Evolutionary conservation across 2,329 filamentous ascomycete genomes (phyloP).

Genomic region (Fusarium sp.): DNA sequence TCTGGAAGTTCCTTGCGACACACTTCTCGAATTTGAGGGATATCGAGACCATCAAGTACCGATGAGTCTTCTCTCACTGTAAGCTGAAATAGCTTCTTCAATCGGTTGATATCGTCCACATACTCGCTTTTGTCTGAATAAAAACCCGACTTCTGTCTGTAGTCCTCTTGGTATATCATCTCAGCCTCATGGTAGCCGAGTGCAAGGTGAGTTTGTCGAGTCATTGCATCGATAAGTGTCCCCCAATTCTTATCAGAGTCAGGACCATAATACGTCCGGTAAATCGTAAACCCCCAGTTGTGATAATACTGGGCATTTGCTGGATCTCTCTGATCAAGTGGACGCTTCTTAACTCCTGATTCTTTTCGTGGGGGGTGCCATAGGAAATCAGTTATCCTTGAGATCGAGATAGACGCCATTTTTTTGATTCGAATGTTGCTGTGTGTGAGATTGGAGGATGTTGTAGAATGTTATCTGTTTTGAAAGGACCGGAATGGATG

Average conservation of each 20-base stretch:
- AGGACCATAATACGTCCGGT: not conserved
- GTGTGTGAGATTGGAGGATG: too few relatives aligned
- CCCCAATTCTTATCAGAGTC: not conserved
- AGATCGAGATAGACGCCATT: not conserved
- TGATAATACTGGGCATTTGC: not conserved
- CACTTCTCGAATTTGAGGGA: not conserved
- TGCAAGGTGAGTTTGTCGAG: not conserved
- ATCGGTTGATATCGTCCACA: not conserved
- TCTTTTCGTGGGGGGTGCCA: not conserved
- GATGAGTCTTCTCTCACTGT: not conserved
- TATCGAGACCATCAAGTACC: not conserved
- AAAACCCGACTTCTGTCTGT: not conserved
- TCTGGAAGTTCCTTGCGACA: not conserved
- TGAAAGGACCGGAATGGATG: too few relatives aligned
- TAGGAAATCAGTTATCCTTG: not conserved
- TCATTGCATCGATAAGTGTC: not conserved
- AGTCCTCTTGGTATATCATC: not conserved
- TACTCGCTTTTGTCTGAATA: not conserved
- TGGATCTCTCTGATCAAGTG: not conserved
- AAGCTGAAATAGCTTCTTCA: conserved; percentile 4
- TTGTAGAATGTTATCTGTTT: too few relatives aligned
- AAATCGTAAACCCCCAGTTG: not conserved
- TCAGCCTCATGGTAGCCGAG: not conserved
- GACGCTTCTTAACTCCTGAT: not conserved
- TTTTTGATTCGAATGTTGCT: too few relatives aligned